Percentiles rank a stretch among this genome's conserved stretches.
phyloP scores from a whole-genome alignment of 2,329 filamentous ascomycete genomes.

The Monilinia fructigena region DNA sequence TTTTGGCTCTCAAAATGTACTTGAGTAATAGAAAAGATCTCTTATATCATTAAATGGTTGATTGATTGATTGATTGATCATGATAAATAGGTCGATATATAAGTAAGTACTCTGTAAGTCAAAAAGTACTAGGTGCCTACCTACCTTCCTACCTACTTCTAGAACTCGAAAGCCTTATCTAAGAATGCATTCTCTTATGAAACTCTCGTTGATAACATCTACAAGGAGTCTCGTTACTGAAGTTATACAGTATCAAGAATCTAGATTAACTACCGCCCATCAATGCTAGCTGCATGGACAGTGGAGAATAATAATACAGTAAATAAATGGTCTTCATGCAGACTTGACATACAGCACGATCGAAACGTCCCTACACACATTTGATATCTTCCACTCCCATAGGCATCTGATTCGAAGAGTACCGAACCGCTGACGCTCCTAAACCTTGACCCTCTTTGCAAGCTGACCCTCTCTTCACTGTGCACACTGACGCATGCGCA shows the following conservation, averaged over 20 bases:
- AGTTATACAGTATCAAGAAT: background rate
- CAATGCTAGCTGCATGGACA: no score
- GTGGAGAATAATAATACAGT: background rate
- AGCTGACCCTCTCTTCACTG: background rate
- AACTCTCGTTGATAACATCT: background rate
- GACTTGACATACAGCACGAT: background rate
- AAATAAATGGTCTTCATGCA: background rate
- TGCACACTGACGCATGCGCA: background rate
- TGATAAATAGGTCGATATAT: no score
- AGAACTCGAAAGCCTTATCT: background rate
- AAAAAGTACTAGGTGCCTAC: no score
- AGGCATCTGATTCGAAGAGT: slow-evolving; percentile 9
- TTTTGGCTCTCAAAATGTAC: no score
- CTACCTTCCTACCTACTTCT: no score
- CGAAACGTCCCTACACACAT: background rate
- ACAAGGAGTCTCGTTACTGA: background rate
- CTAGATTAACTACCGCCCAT: background rate
- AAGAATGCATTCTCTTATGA: background rate
- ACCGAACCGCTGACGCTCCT: slow-evolving; percentile 3
- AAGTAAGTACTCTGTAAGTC: no score
- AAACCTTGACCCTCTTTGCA: background rate
- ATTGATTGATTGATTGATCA: no score
- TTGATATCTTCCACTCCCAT: background rate
- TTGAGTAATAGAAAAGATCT: no score
- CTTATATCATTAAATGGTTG: no score